Base-by-base conservation (phyloP, 202 grass and related monocot species). In the Sporobolus alterniflorus region DNA sequence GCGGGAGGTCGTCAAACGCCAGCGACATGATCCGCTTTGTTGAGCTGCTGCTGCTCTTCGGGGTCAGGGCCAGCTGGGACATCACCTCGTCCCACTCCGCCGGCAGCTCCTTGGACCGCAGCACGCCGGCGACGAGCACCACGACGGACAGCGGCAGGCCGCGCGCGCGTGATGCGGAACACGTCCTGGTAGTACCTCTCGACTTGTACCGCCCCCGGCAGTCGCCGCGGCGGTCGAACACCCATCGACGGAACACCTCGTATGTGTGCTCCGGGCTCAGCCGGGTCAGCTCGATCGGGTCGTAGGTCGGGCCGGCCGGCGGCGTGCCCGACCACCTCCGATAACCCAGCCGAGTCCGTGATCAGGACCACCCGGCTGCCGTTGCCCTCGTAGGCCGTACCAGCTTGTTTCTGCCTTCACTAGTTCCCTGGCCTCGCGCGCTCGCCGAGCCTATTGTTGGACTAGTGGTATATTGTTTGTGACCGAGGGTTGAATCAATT, bases 331-430 rank as follows among this genome's bases (percentile, higher is more conserved):
- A 85, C 73, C 8, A 75, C 80, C 67, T 87, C 88, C 66, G n/a
- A n/a, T n/a, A 86, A 48, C 9, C 71, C 71, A 8, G 65, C 66
- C 16, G 51, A 18, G 48, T 67, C 77, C 34, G 88, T 85, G 80
- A 93, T 85, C 39, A 93, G 64, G n/a, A 90, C 1, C 60, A 90
- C 88, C 51, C 91, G 69, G 73, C 91, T 93, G 46, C 84, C 91
- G 50, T 88, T 88, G 39, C 73, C 56, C 63, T 77, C 70, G 48
- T 93, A 88, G 21, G 91, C n/a, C n/a, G n/a, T n/a, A n/a, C n/a
- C n/a, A n/a, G n/a, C n/a, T n/a, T n/a, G n/a, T n/a, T n/a, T n/a
- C n/a, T n/a, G n/a, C n/a, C n/a, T n/a, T n/a, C n/a, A n/a, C n/a
- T n/a, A n/a, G n/a, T n/a, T n/a, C n/a, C n/a, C n/a, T n/a, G n/a